phyloP scores from a whole-genome alignment of 495 filamentous ascomycete genomes.

The Aspergillus sclerotiicarbonarius region DNA sequence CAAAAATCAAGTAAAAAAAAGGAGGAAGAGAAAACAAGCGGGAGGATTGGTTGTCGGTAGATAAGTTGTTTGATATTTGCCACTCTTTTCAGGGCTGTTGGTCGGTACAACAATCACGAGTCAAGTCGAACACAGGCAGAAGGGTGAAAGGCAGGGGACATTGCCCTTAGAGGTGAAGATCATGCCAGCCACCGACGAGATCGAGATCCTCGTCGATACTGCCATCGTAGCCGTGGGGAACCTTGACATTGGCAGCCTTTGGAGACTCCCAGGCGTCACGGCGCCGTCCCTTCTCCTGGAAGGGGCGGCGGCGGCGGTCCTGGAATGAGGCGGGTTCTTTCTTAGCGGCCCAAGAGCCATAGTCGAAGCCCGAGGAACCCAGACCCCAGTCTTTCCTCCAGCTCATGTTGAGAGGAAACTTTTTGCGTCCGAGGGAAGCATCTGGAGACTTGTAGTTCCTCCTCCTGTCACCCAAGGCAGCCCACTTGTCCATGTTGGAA shows the following conservation, averaged over 20 bases:
- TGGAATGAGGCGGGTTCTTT: conserved; percentile 39
- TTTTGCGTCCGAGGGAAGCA: conserved; percentile 39
- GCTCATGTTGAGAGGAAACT: conserved; percentile 36
- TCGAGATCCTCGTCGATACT: conserved; percentile 72
- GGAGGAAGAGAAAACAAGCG: conserved; percentile 18
- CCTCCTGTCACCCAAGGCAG: conserved; percentile 75
- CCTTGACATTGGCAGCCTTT: conserved; percentile 30
- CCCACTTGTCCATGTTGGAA: conserved; percentile 77
- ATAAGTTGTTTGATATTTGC: conserved; percentile 3
- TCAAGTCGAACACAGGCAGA: conserved; percentile 4
- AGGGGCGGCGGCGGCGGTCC: conserved; percentile 39
- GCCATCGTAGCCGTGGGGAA: conserved; percentile 43
- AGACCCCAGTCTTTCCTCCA: conserved; percentile 55
- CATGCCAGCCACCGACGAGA: conserved; percentile 88
- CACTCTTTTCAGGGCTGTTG: conserved; percentile 5
- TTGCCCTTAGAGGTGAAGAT: conserved; percentile 48
- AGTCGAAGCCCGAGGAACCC: conserved; percentile 53
- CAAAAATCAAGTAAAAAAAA: conserved; percentile 8
- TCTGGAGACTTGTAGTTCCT: conserved; percentile 59
- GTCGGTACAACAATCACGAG: conserved; percentile 14
- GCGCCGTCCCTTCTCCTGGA: conserved; percentile 64
- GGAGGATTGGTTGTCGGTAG: conserved; percentile 7
- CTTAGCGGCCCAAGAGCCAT: conserved; percentile 44
- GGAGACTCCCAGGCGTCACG: conserved; percentile 42
- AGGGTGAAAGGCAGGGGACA: conserved; percentile 6